Percentiles rank a stretch among this genome's conserved stretches.
Evolutionary conservation across 1,284 basidiomycete genomes (phyloP).

Genomic region (Malassezia sympodialis): DNA sequence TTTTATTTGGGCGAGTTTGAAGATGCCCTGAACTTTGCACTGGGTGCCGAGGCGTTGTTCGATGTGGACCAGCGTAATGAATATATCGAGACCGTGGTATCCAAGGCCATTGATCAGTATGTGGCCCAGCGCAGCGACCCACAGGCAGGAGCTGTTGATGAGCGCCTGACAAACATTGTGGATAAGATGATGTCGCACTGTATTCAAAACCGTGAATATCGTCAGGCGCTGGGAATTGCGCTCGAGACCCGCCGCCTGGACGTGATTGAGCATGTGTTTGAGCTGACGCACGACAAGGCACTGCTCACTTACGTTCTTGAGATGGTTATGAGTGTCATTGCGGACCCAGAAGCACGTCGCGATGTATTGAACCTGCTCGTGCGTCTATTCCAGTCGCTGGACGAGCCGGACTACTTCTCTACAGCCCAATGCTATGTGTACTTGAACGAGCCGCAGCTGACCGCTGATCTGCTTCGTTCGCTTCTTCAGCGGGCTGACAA

Average conservation of each 20-base stretch:
- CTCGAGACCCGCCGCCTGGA: slow-evolving; percentile 43
- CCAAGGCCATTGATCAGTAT: slow-evolving; percentile 47
- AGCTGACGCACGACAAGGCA: slow-evolving; percentile 31
- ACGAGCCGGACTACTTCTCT: slow-evolving; percentile 43
- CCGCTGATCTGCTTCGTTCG: slow-evolving; percentile 34
- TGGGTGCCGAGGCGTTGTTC: slow-evolving; percentile 42
- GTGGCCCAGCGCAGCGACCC: slow-evolving; percentile 24
- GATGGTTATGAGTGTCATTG: slow-evolving; percentile 39
- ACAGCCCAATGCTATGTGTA: slow-evolving; percentile 48
- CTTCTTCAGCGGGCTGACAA: slow-evolving; percentile 36
- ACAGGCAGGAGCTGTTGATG: slow-evolving; percentile 19
- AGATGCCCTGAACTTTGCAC: slow-evolving; percentile 46
- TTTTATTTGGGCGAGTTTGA: slow-evolving; percentile 47
- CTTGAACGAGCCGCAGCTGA: slow-evolving; percentile 37
- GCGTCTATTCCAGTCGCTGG: slow-evolving; percentile 42
- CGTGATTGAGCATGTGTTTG: slow-evolving; percentile 41
- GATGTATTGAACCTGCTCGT: slow-evolving; percentile 46
- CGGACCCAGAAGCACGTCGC: slow-evolving; percentile 31
- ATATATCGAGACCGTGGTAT: slow-evolving; percentile 46
- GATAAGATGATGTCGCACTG: slow-evolving; percentile 46
- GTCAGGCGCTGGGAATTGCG: slow-evolving; percentile 45
- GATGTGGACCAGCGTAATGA: slow-evolving; percentile 44
- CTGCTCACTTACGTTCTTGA: slow-evolving; percentile 45
- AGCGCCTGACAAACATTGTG: slow-evolving; percentile 37
- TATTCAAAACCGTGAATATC: slow-evolving; percentile 38